Conservation (phyloP, 257 asterid genomes). For the Scutellaria barbata region DNA sequence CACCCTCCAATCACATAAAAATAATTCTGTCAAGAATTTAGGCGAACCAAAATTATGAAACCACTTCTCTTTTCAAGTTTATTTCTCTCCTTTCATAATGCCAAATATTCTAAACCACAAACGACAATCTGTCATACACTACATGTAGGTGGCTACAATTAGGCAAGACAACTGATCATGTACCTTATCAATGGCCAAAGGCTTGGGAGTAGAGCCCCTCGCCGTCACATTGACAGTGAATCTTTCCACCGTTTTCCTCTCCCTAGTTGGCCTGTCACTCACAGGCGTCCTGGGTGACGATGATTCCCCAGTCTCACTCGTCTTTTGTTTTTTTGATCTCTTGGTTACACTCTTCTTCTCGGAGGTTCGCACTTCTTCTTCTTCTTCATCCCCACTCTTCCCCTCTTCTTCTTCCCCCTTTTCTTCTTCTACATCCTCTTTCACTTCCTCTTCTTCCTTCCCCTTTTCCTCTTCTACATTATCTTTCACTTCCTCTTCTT, state of each 20-base stretch:
- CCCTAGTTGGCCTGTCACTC: slow-evolving; percentile 73
- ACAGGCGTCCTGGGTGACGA: slow-evolving; percentile 47
- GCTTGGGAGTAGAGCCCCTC: slow-evolving; percentile 46
- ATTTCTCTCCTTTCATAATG: background rate
- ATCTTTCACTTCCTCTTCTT: background rate
- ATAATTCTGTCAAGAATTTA: background rate
- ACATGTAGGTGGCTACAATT: background rate
- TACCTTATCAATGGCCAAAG: slow-evolving; percentile 71
- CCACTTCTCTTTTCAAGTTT: background rate
- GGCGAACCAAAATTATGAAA: background rate
- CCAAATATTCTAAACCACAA: background rate
- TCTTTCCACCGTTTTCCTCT: slow-evolving; percentile 74
- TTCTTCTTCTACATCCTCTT: slow-evolving; percentile 17
- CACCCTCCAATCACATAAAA: background rate
- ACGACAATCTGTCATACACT: background rate
- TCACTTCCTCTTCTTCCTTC: too few relatives aligned
- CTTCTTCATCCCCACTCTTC: slow-evolving; percentile 11
- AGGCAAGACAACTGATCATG: background rate
- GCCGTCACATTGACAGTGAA: slow-evolving; percentile 49
- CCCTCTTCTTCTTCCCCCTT: slow-evolving; percentile 21
- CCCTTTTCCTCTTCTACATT: background rate
- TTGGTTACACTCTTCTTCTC: slow-evolving; percentile 31
- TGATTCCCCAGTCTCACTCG: slow-evolving; percentile 36
- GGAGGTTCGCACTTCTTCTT: slow-evolving; percentile 14
- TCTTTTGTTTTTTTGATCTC: slow-evolving; percentile 31